A percentile compares a stretch with the other conserved stretches of the same genome.
Evolutionary conservation across 306 rosid genomes (phyloP).

Genomic region (Astragalus membranaceus): DNA sequence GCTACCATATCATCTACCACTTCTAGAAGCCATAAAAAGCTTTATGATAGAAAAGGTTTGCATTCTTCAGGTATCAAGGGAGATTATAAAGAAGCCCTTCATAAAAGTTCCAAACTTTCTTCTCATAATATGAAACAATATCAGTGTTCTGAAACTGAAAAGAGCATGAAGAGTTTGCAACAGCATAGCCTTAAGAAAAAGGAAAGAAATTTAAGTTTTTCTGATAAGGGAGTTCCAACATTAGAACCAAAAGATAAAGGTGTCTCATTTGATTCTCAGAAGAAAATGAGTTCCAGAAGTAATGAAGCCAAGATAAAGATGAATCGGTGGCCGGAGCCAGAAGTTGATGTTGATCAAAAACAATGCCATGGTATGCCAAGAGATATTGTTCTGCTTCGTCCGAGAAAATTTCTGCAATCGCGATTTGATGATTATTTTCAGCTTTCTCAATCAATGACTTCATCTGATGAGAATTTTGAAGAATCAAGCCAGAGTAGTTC

Average conservation of each 20-base stretch:
- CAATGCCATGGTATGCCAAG: constrained; percentile 24
- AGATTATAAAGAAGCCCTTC: constrained; percentile 29
- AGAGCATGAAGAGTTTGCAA: constrained; percentile 30
- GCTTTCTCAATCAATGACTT: constrained; percentile 28
- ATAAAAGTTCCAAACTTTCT: constrained; percentile 24
- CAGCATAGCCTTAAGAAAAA: constrained; percentile 37
- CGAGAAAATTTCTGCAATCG: constrained; percentile 32
- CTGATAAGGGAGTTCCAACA: constrained; percentile 26
- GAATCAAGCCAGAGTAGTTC: constrained; percentile 40
- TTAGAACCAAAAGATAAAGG: constrained; percentile 28
- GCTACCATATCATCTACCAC: constrained; percentile 25
- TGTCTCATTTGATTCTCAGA: constrained; percentile 27
- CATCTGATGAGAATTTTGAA: constrained; percentile 28
- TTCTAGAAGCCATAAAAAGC: constrained; percentile 19
- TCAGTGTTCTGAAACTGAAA: constrained; percentile 37
- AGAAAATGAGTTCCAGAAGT: constrained; percentile 21
- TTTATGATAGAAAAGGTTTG: constrained; percentile 18
- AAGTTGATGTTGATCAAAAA: constrained; percentile 26
- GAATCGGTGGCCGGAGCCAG: constrained; percentile 23
- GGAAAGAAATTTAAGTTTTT: constrained; percentile 28
- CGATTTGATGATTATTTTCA: constrained; percentile 27
- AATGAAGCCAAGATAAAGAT: constrained; percentile 32
- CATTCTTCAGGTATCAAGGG: constrained; percentile 29
- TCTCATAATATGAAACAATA: constrained; percentile 23
- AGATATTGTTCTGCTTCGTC: constrained; percentile 44